Evolutionary conservation across 2,329 filamentous ascomycete genomes (phyloP), one percentile per base, ranked within the genome.

Genomic region (Penicillium italicum): DNA sequence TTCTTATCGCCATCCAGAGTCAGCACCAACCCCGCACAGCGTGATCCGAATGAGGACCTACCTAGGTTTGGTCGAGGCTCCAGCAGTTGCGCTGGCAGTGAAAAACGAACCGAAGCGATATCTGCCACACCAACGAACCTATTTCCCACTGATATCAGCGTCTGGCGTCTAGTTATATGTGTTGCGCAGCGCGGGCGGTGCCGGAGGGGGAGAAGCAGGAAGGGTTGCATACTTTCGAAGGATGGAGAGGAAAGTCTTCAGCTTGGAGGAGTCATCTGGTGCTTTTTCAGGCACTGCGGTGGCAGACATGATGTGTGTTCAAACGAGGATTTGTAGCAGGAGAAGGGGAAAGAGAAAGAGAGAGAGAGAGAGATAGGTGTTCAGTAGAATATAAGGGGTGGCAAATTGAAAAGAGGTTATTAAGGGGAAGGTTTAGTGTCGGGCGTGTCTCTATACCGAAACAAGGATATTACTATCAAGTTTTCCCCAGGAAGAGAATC

Each of bases 71-170:
- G 94, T 4, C 90, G 95, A 34, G 94, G 94, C 74, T 99, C 94
- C 69, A 99, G 84, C 41, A 99, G 85, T 76, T 97, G 93, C 48
- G 94, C 91, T 22, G 94, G 94, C 48, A 99, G 83, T 16, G 93
- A 97, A 78, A 99, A 99, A 65, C 94, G 89, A 60, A 97, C 93
- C 54, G 91, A 85, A 55, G 94, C 94, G 69, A 99, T 94, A 76
- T 99, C 94, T 64, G 92, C 82, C 55, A 99, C 94, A 65, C 94
- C 94, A 68, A 97, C 91, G 76, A 97, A 97, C 73, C 93, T 95
- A 74, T 47, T 55, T 59, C 20, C 57, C 53, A 59, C 53, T 53
- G 4, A 56, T 26, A 40, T 50, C 38, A 40, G 49, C 18, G 11
- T 41, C 37, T 44, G 20, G 10, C 11, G 12, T 37, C 18, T 48